phyloP scores from a whole-genome alignment of 2,329 filamentous ascomycete genomes.

The Fusarium chaquense region DNA sequence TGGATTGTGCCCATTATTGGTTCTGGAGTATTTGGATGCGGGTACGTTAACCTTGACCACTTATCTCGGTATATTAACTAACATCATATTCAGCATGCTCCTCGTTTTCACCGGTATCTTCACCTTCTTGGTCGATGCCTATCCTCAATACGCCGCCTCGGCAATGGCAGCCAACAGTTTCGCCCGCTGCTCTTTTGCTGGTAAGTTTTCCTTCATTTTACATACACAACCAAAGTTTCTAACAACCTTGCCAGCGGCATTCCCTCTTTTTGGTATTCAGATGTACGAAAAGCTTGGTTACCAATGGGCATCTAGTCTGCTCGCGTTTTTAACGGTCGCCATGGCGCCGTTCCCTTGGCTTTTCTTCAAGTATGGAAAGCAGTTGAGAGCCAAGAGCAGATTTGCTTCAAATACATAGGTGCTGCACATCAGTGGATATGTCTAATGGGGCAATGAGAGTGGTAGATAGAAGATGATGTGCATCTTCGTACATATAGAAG shows the following conservation, averaged over 20 bases:
- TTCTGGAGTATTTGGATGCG: conserved; percentile 35
- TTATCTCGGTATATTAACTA: accelerated
- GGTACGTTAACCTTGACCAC: conserved; percentile 2
- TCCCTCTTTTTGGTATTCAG: conserved; percentile 28
- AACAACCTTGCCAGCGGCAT: conserved; percentile 16
- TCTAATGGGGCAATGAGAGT: neutral
- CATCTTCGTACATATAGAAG: accelerated
- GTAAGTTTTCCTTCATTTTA: neutral
- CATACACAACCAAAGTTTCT: too few species aligned
- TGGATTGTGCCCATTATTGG: conserved; percentile 39
- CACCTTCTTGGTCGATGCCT: conserved; percentile 41
- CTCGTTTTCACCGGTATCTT: conserved; percentile 33
- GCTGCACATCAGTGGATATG: accelerated
- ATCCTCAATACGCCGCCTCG: conserved; percentile 38
- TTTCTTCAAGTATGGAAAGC: conserved; percentile 40
- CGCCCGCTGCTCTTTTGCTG: conserved; percentile 35
- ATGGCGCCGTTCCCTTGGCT: conserved; percentile 41
- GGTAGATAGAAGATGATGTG: accelerated
- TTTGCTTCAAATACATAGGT: conserved; percentile 21
- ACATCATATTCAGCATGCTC: neutral
- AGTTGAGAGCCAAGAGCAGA: conserved; percentile 31
- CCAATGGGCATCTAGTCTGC: conserved; percentile 36
- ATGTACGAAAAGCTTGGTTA: conserved; percentile 41
- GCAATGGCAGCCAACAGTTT: conserved; percentile 42
- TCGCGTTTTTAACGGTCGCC: conserved; percentile 34